A percentile compares a stretch with the other conserved stretches of the same genome.
These are phyloP conservation scores for Fusarium sp. DNA, from an alignment of 2,329 filamentous ascomycete genomes.

Conservation along the genomic window DNA sequence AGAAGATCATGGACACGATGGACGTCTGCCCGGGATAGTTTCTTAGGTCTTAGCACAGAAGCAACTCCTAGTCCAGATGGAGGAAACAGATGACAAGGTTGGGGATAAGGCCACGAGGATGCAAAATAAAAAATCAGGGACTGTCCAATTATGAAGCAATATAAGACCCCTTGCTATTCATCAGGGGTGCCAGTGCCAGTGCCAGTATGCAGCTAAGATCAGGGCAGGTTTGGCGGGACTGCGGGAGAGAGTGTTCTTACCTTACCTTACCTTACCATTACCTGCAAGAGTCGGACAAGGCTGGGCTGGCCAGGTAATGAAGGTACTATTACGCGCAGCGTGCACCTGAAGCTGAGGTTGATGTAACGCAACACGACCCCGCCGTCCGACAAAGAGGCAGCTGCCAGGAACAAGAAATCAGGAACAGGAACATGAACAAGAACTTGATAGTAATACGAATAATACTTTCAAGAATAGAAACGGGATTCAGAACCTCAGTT, in stretches of 20 bases:
- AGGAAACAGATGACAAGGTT: background rate
- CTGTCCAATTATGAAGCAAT: constrained; percentile 28
- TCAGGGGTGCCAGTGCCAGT: constrained; percentile 1
- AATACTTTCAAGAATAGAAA: too few species aligned
- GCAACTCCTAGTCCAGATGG: too few species aligned
- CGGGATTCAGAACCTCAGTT: too few species aligned
- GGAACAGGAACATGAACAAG: background rate
- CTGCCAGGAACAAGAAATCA: constrained; percentile 26
- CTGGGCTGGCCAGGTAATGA: constrained; percentile 9
- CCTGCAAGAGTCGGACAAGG: constrained; percentile 17
- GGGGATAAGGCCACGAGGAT: constrained; percentile 23
- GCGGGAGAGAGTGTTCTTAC: background rate
- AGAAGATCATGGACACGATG: constrained; percentile 35
- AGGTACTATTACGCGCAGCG: constrained; percentile 27
- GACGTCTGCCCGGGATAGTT: constrained; percentile 1
- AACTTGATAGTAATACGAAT: too few species aligned
- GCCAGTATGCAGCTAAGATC: constrained; percentile 16
- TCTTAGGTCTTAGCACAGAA: constrained; percentile 7
- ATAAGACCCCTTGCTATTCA: constrained; percentile 29
- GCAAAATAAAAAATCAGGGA: constrained; percentile 26
- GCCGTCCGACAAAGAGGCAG: constrained; percentile 22
- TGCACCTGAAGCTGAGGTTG: constrained; percentile 50
- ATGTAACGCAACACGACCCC: constrained; percentile 47
- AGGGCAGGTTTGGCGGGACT: background rate
- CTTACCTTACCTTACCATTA: constrained; percentile 3